Base-by-base conservation (phyloP, 768 basidiomycete genomes). In the Pleurotus djamor region DNA sequence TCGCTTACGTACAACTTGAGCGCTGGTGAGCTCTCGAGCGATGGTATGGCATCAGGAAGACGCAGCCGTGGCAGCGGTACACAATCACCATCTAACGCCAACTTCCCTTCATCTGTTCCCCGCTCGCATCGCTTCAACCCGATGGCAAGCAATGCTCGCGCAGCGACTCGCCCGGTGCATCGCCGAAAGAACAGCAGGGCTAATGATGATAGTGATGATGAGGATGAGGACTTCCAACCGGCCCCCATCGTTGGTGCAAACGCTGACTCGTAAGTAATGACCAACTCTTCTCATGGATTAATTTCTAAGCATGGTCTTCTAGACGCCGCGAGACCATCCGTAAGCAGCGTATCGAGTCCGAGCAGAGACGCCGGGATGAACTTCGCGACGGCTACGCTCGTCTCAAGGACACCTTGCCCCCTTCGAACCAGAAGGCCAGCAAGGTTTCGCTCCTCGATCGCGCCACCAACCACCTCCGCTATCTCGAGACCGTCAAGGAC, bases 291-390 rank as follows among this genome's bases (percentile, higher is more conserved):
- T 1, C 38, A 14, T 14, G 1, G 43, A 56, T 50, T 14, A 36
- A 35, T 57, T 14, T 61, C 48, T 56, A 37, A 58, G 59, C 13
- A 50, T 43, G 6, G 48, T 33, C n/a, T 51, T 48, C 44, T 65
- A 82, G 83, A 48, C 91, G 92, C 74, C 90, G 92, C 69, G 92
- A 94, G 79, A 91, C 91, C 58, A 91, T 94, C 67, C 91, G 92
- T 71, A 86, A 87, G 70, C 92, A 94, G 78, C 91, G 92, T 75
- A 94, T 94, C 78, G 92, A 94, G 80, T 93, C 92, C 28, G 92
- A 94, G 79, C 91, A 96, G 80, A 81, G 93, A 65, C 84, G 94
- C 65, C 86, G 94, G 41, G 93, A 96, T 67, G 94, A 96, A 75
- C 90, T 96, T 70, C 82, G 94, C 58, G 94, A 96, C 59, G 94